Conservation (phyloP, 768 basidiomycete species). For the Fomitopsis serialis region DNA sequence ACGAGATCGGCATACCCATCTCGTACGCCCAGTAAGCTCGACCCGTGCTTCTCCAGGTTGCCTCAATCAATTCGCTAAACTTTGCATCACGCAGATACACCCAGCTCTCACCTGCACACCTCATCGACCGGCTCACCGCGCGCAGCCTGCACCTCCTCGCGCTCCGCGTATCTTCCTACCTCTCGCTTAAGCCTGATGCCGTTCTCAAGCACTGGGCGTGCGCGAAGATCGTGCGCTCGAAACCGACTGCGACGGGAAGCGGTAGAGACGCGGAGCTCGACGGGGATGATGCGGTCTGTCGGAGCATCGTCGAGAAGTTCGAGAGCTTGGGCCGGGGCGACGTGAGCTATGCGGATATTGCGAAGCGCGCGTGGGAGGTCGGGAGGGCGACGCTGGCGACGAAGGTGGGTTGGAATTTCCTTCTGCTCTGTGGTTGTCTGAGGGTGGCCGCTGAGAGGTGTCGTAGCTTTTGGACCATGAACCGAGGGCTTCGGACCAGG, state of each 20-base stretch:
- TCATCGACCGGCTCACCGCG: conserved; percentile 78
- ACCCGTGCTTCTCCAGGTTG: background rate
- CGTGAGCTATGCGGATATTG: conserved; percentile 94
- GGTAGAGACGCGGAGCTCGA: conserved; percentile 50
- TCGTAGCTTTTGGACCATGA: conserved; percentile 86
- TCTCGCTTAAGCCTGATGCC: conserved; percentile 77
- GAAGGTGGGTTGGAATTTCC: conserved; percentile 43
- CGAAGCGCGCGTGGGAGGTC: conserved; percentile 87
- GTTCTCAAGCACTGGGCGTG: conserved; percentile 96
- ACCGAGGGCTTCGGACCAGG: conserved; percentile 82
- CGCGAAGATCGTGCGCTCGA: conserved; percentile 79
- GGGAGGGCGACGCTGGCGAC: conserved; percentile 79
- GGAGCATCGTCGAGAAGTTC: conserved; percentile 86
- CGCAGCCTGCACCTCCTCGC: conserved; percentile 90
- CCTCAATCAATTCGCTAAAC: conserved; percentile 2
- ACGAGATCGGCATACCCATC: conserved; percentile 89
- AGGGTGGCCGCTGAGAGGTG: background rate
- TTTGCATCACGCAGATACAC: conserved; percentile 52
- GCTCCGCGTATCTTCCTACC: conserved; percentile 80
- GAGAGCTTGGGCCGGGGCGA: conserved; percentile 69
- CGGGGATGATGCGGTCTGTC: conserved; percentile 77
- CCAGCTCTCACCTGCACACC: conserved; percentile 71
- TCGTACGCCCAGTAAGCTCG: conserved; percentile 82
- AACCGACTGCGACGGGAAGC: conserved; percentile 47
- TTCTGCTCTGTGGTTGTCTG: background rate